Percentiles rank a stretch among this genome's conserved stretches.
Conservation (phyloP, 2,329 filamentous ascomycete genomes). For the Trichoderma lentiforme region DNA sequence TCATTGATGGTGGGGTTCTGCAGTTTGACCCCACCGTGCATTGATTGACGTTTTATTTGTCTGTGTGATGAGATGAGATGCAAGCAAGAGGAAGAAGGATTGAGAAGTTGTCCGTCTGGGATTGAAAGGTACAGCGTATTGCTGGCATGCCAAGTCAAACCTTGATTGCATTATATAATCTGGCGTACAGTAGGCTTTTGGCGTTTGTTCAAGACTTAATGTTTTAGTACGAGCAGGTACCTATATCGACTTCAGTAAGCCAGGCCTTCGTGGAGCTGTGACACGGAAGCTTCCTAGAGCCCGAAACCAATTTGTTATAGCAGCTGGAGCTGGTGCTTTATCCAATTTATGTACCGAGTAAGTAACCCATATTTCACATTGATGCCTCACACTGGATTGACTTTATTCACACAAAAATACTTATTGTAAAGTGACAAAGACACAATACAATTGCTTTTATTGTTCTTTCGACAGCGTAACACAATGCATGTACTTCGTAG, state of each 20-base stretch:
- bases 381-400: not conserved
- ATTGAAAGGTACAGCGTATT: not conserved
- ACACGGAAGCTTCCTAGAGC: not conserved
- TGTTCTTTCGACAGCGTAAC: not conserved
- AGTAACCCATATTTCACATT: not conserved
- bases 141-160: not conserved
- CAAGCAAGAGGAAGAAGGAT: not conserved
- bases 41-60: not conserved
- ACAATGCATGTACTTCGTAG: not conserved
- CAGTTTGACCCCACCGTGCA: conserved; percentile 5
- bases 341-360: not conserved
- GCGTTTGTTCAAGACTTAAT: no score
- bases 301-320: not conserved
- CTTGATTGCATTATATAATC: conserved; percentile 1
- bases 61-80: not conserved
- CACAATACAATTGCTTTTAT: not conserved
- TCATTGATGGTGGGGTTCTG: conserved; percentile 16
- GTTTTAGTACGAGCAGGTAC: not conserved
- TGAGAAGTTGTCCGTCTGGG: not conserved
- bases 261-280: not conserved
- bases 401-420: not conserved
- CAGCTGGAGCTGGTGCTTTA: not conserved
- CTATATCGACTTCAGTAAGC: no score
- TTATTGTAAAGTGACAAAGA: not conserved
- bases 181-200: not conserved